Evolutionary conservation across 345 rosid species (phyloP), one percentile per base, ranked within the genome.

Genomic region (Boechera stricta): DNA sequence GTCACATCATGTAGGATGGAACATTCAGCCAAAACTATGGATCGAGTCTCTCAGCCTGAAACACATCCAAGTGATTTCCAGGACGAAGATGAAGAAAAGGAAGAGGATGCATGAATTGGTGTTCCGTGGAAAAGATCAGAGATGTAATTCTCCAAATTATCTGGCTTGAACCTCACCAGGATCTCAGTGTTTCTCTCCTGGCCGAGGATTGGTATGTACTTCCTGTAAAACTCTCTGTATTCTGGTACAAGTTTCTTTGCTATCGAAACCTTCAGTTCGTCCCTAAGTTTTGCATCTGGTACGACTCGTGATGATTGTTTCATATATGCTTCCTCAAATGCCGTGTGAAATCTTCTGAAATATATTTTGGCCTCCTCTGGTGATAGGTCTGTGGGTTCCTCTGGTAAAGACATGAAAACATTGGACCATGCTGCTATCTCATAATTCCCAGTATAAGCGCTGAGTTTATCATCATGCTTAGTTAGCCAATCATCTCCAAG

Each of bases 401-500:
- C 87, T 28, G 93, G 96, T 52, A 92, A 77, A 8, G 90, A 69
- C 58, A 79, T 49, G 58, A 84, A 73, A 10, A 91, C 97, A 58
- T 82, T 81, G 56, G 74, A 84, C 98, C 99, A 95, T 13, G 89
- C 96, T 48, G 89, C 71, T 31, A 82, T 78, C 78, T 88, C 93
- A 11, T 88, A 88, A 77, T 86, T 91, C 15, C 72, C 59, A 10
- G 83, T 84, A 75, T 88, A 88, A 47, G 85, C 90, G 39, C 68
- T 74, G 33, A 89, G 87, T 74, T 88, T 95, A 64, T 75, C 70
- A 1, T 54, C 81, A 39, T 91, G 93, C 54, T 58, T 79, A 5
- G 51, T 51, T 57, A 89, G n/a, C 99, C 99, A 95, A 48, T 87
- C 86, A 5, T 86, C 88, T 29, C 99, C 94, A 11, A 92, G 90